Percentiles rank a stretch among this genome's conserved stretches.
phyloP scores from a whole-genome alignment of 352 stramenopile species.

The Paralagenidium karlingii region DNA sequence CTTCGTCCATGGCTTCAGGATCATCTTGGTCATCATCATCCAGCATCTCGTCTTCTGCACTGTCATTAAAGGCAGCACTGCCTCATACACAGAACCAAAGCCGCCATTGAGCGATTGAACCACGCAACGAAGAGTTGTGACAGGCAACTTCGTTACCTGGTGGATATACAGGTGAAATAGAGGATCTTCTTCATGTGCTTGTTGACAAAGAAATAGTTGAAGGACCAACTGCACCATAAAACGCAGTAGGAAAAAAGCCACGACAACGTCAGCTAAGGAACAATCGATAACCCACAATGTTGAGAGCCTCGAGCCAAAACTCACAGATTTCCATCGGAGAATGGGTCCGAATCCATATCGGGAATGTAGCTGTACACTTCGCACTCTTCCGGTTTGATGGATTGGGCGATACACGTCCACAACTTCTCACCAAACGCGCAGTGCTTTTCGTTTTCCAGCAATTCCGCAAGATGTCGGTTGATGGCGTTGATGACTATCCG shows the following conservation, averaged over 20 bases:
- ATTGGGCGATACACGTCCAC: slow-evolving; percentile 85
- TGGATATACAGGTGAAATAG: slow-evolving; percentile 90
- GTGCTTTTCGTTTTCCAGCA: slow-evolving; percentile 82
- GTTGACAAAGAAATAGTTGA: slow-evolving; percentile 96
- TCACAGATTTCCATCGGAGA: slow-evolving; percentile 83
- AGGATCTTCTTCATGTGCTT: slow-evolving; percentile 87
- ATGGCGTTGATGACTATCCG: slow-evolving; percentile 78
- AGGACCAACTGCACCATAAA: slow-evolving; percentile 60
- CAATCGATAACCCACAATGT: not conserved
- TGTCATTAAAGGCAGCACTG: slow-evolving; percentile 45
- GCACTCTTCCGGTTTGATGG: slow-evolving; percentile 81
- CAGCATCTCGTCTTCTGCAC: slow-evolving; percentile 75
- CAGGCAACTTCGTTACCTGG: slow-evolving; percentile 22
- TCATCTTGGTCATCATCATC: slow-evolving; percentile 22
- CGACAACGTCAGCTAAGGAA: not conserved
- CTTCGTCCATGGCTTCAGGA: slow-evolving; percentile 44
- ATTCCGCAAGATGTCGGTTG: slow-evolving; percentile 79
- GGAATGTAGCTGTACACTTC: slow-evolving; percentile 90
- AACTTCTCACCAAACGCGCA: slow-evolving; percentile 97
- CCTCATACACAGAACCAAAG: slow-evolving; percentile 2
- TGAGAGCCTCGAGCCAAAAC: slow-evolving; percentile 1
- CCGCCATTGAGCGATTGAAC: not conserved
- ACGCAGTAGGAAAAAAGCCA: slow-evolving; percentile 4
- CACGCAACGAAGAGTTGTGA: not conserved
- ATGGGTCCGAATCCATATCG: slow-evolving; percentile 89